These are phyloP conservation scores for Penicillium coprophilum DNA, from an alignment of 495 filamentous ascomycete genomes.

Conservation along the genomic window DNA sequence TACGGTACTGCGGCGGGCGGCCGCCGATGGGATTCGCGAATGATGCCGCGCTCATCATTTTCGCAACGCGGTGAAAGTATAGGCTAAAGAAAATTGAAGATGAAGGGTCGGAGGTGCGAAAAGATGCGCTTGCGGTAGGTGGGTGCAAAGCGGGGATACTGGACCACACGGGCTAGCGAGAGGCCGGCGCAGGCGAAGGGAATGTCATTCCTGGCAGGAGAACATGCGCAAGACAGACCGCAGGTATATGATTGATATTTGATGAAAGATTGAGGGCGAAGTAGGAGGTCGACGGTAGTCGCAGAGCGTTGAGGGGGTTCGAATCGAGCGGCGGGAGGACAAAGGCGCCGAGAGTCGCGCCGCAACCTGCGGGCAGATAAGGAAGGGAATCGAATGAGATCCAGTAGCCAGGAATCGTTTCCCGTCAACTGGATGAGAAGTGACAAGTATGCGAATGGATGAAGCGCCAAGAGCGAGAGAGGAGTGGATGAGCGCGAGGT, in stretches of 20 bases:
- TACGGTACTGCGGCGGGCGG: conserved; percentile 52
- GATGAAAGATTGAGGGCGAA: conserved; percentile 25
- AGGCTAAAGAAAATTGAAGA: conserved; percentile 13
- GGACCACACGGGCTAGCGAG: conserved; percentile 50
- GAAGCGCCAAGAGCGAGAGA: conserved; percentile 15
- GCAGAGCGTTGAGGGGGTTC: conserved; percentile 41
- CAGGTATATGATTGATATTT: conserved; percentile 23
- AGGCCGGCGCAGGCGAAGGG: conserved; percentile 44
- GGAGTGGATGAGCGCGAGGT: conserved; percentile 23
- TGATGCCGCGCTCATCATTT: conserved; percentile 49
- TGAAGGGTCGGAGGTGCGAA: conserved; percentile 27
- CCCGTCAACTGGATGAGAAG: conserved; percentile 24
- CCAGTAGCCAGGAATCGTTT: conserved; percentile 26
- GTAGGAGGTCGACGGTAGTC: conserved; percentile 30
- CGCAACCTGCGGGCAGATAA: conserved; percentile 34
- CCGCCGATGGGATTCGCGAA: conserved; percentile 42
- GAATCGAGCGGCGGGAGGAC: conserved; percentile 38
- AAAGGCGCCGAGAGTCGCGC: conserved; percentile 40
- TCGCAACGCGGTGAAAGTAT: conserved; percentile 19
- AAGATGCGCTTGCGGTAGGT: conserved; percentile 42
- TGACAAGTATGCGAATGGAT: conserved; percentile 21
- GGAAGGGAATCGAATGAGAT: conserved; percentile 18
- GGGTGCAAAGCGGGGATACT: conserved; percentile 51
- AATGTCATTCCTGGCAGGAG: conserved; percentile 49
- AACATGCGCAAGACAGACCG: conserved; percentile 30